Percentiles rank a stretch among this genome's conserved stretches.
These are phyloP conservation scores for Fagopyrum homotropicum DNA, from an alignment of 148 eudicot genomes.

Conservation along the genomic window DNA sequence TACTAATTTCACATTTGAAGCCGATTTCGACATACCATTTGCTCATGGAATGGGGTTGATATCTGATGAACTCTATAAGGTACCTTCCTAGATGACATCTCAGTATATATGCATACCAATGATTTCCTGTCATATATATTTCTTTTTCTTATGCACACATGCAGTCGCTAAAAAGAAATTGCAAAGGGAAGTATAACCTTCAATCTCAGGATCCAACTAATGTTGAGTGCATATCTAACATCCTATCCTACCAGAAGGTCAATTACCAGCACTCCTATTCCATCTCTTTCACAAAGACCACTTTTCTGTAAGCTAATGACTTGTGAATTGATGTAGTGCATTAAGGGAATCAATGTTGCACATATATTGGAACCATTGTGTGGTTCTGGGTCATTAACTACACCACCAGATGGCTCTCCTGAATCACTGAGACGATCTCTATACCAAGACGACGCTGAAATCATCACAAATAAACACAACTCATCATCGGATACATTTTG, in stretches of 20 bases:
- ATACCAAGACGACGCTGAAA: not conserved
- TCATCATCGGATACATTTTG: conserved; percentile 8
- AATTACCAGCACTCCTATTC: no score
- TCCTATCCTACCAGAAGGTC: conserved; percentile 23
- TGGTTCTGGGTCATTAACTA: conserved; percentile 5
- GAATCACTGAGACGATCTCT: conserved; percentile 13
- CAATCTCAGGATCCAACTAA: conserved; percentile 17
- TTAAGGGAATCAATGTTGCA: conserved; percentile 8
- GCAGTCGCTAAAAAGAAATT: conserved; percentile 27
- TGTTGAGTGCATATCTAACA: conserved; percentile 16
- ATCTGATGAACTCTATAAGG: conserved; percentile 30
- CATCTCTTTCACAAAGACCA: no score
- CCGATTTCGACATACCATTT: conserved; percentile 21
- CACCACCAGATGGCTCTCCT: not conserved
- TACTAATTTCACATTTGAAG: conserved; percentile 16
- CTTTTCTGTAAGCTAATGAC: not conserved
- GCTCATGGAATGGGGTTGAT: conserved; percentile 45
- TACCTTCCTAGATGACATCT: conserved; percentile 6
- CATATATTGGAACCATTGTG: conserved; percentile 21
- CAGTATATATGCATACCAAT: no score
- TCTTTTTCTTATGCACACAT: not conserved
- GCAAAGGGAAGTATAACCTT: conserved; percentile 22
- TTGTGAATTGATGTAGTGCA: conserved; percentile 11
- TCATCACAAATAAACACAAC: not conserved
- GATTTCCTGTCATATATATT: no score